Conservation (phyloP, 768 basidiomycete species). For the Neoboletus brunneissimus region DNA sequence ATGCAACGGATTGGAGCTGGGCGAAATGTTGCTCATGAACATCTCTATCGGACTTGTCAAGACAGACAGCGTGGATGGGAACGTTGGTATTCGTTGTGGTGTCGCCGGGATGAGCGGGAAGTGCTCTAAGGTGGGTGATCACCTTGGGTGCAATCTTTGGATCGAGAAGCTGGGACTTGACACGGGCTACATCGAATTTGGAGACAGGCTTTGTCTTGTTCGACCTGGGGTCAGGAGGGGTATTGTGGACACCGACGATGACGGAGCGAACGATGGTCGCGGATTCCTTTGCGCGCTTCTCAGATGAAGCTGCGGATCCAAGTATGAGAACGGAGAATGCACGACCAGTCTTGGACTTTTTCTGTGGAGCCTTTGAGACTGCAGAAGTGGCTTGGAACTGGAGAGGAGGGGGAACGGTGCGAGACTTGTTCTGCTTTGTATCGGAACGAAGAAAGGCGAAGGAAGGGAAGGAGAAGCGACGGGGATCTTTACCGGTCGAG, state of each 20-base stretch:
- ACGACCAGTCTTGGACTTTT: conserved; percentile 37
- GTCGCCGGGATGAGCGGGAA: conserved; percentile 40
- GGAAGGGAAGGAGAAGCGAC: conserved; percentile 51
- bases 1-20: conserved; percentile 45
- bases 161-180: conserved; percentile 64
- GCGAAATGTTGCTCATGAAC: conserved; percentile 59
- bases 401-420: conserved; percentile 6
- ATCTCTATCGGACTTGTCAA: conserved; percentile 61
- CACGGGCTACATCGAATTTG: conserved; percentile 54
- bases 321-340: conserved; percentile 32
- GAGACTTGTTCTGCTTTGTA: conserved; percentile 26
- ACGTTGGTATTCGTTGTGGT: conserved; percentile 20
- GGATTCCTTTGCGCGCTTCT: conserved; percentile 61
- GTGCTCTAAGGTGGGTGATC: conserved; percentile 62
- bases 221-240: conserved; percentile 28
- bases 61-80: conserved; percentile 79
- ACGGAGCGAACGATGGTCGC: conserved; percentile 63
- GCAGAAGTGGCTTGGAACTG: conserved; percentile 29
- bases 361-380: conserved; percentile 38
- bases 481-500: conserved; percentile 25
- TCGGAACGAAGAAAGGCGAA: conserved; percentile 40
- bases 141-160: conserved; percentile 68
- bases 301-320: conserved; percentile 37
- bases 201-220: conserved; percentile 42
- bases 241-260: conserved; percentile 56